Conservation (phyloP, 2,329 filamentous ascomycete genomes). For the Sphaerostilbella broomeana region DNA sequence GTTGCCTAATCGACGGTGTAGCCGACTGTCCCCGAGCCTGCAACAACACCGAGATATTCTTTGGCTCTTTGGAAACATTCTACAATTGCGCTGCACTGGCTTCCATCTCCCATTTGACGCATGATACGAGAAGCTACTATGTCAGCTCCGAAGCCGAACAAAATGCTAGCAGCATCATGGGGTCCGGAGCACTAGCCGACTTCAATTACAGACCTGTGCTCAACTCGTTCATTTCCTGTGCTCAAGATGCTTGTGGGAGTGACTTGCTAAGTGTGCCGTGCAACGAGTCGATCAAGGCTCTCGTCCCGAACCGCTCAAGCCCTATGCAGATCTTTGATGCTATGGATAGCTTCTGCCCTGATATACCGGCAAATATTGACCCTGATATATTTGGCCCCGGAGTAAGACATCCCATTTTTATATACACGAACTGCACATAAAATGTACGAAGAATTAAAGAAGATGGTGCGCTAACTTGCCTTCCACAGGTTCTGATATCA, state of each 20-base stretch:
- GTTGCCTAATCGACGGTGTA: slow-evolving; percentile 24
- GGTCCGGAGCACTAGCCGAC: slow-evolving; percentile 23
- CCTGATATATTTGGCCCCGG: slow-evolving; percentile 35
- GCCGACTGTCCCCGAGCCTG: slow-evolving; percentile 29
- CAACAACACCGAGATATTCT: slow-evolving; percentile 24
- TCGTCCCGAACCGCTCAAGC: slow-evolving; percentile 21
- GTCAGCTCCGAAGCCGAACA: slow-evolving; percentile 28
- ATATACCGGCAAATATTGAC: slow-evolving; percentile 31
- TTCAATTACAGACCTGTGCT: slow-evolving; percentile 28
- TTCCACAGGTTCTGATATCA: slow-evolving; percentile 30
- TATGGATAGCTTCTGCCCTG: slow-evolving; percentile 30
- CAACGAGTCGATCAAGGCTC: slow-evolving; percentile 21
- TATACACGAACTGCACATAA: background rate
- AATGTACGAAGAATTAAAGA: background rate
- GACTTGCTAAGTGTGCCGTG: slow-evolving; percentile 29
- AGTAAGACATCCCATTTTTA: slow-evolving; percentile 19
- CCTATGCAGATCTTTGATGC: slow-evolving; percentile 27
- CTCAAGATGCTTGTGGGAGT: slow-evolving; percentile 29
- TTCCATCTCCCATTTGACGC: slow-evolving; percentile 29
- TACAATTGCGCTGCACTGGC: slow-evolving; percentile 34
- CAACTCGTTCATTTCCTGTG: slow-evolving; percentile 28
- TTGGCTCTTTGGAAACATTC: slow-evolving; percentile 31
- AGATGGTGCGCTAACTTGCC: slow-evolving; percentile 2
- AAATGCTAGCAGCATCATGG: slow-evolving; percentile 32
- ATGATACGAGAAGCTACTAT: slow-evolving; percentile 23